Base-by-base conservation (phyloP, 768 basidiomycete species). In the Lentinus brumalis region DNA sequence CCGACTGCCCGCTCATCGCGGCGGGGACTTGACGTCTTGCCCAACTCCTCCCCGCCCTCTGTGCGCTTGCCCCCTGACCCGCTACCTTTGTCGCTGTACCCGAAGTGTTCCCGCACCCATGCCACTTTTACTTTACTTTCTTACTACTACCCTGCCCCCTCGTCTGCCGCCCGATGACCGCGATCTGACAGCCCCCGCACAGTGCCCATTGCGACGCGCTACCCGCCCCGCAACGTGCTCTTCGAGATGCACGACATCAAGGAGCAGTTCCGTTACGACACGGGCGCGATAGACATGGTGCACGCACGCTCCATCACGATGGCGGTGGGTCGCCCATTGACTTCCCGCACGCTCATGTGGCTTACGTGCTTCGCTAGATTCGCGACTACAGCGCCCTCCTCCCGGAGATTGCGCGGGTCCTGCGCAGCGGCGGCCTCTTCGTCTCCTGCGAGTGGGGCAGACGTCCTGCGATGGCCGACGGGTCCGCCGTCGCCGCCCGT, bases 161-260 rank as follows among this genome's bases (percentile, higher is more conserved):
- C 26, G 12, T 11, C 26, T 12, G 12, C 12, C 46, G 21, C 26
- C 9, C 18, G 5, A 18, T 18, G 21, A 12, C 26, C 6, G 26
- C 46, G 12, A 15, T 16, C 42, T 16, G 10, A 44, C 46, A 11
- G 29, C 7, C 46, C n/a, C 35, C 55, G 29, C 39, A 21, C 58
- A 92, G 90, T 89, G 30, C 90, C 90, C 29, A 88, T 92, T 63
- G 82, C 83, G 38, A 88, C 88, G 0, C 79, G 83, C 62, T 83
- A 82, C 61, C 88, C 88, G 1, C 80, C 71, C 11, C 63, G 62
- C 4, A 90, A 91, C 66, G 87, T 86, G 15, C 77, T 76, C 14
- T 91, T 90, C 69, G 86, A 88, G 69, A 77, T 92, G 16, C 78
- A 82, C 40, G 86, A 92, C 71, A 81, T 86, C 57, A 86, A 83